Evolutionary conservation across 2,329 filamentous ascomycete genomes (phyloP), one percentile per base, ranked within the genome.

Genomic region (Diaporthe sp.): DNA sequence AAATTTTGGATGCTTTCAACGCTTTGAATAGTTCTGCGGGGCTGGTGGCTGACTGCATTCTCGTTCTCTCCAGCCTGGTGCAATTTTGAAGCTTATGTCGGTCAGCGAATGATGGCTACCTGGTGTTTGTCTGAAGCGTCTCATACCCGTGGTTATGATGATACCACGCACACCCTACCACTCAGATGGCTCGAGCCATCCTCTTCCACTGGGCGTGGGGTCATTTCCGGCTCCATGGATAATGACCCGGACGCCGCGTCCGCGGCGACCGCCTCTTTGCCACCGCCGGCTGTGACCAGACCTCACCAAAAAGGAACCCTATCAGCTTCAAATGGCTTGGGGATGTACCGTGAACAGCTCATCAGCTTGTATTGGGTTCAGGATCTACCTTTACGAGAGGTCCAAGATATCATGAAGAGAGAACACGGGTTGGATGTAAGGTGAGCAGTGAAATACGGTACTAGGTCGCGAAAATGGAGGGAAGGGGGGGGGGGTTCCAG

Each of bases 371-470:
- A 53, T 31, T 74, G 73, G 73, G n/a, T 46, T 7, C 55, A 53
- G 6, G 65, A 61, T 19, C 44, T 74, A 15, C 62, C 73, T 6
- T 57, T 62, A 25, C 55, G 39, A 46, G 12, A 53, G n/a, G 73
- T 74, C 0, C 73, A 61, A 22, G 31, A 61, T 1, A 61, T 55
- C 8, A 74, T 74, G 73, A 61, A 28, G n/a, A 10, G 15, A 22
- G n/a, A 70, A 12, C 44, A 70, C 42, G 73, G 73, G 4, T 62
- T 74, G n/a, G 31, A 70, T 37, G n/a, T 61, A n/a, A 70, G 62
- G 73, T 74, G 37, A 70, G 73, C 65, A 37, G 15, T 17, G 25
- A 22, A 28, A 6, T 17, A 13, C 19, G 5, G 12, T n/a, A 13
- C 19, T 6, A 37, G 5, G 12, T 51, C 0, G 31, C 31, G 31